phyloP scores from a whole-genome alignment of 192 early-diverging fungal species.

The Dissophora ornata region DNA sequence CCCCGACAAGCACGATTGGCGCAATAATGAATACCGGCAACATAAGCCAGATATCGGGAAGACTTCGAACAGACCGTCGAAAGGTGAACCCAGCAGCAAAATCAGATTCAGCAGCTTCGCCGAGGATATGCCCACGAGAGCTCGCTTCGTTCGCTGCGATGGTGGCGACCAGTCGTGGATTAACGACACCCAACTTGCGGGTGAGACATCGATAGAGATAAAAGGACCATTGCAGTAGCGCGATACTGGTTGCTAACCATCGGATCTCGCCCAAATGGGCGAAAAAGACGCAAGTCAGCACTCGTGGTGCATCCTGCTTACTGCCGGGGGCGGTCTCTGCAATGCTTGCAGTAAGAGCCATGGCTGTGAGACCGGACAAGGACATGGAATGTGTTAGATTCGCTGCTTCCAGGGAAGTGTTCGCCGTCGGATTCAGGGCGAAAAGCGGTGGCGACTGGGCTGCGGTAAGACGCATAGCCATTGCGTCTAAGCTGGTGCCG shows the following conservation, averaged over 20 bases:
- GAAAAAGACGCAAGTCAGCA: conserved; percentile 12
- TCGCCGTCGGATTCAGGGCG: too few species aligned
- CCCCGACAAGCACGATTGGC: neutral
- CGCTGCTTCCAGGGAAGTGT: neutral
- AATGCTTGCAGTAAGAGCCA: neutral
- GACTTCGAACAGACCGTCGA: conserved; percentile 6
- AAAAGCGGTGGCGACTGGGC: neutral
- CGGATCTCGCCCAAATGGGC: conserved; percentile 18
- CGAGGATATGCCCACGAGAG: neutral
- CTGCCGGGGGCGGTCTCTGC: neutral
- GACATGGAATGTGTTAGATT: neutral
- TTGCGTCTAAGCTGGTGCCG: neutral
- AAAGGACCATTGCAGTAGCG: conserved; percentile 14
- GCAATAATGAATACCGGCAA: conserved; percentile 11
- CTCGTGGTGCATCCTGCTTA: neutral
- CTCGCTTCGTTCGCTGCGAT: neutral
- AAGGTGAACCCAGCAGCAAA: conserved; percentile 9
- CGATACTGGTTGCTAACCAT: conserved; percentile 17
- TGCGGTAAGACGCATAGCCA: neutral
- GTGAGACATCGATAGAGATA: conserved; percentile 17
- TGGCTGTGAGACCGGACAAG: conserved; percentile 9
- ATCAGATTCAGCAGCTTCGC: neutral
- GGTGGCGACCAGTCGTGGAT: neutral
- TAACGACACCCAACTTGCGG: conserved; percentile 15
- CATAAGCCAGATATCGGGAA: neutral